phyloP scores from a whole-genome alignment of 495 filamentous ascomycete genomes.

The Penicillium antarcticum region DNA sequence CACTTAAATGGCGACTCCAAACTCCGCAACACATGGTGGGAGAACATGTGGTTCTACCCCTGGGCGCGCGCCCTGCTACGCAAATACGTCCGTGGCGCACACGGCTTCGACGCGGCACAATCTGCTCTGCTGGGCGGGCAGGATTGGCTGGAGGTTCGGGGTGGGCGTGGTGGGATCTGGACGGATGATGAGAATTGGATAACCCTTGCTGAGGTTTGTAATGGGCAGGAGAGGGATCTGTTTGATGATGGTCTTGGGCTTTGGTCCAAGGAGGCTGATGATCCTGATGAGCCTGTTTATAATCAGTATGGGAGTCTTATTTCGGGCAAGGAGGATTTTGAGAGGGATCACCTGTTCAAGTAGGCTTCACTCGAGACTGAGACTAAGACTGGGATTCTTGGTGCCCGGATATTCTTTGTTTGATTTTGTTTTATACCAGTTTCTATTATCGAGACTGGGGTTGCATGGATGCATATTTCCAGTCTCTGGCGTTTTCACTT shows the following conservation, averaged over 20 bases:
- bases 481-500: not conserved
- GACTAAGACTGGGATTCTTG: too few species aligned
- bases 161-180: conserved; percentile 59
- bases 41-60: conserved; percentile 55
- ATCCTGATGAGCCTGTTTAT: conserved; percentile 57
- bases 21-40: conserved; percentile 47
- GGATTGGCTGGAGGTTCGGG: conserved; percentile 51
- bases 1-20: conserved; percentile 48
- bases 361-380: not conserved
- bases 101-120: conserved; percentile 40
- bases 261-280: conserved; percentile 59
- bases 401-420: not conserved
- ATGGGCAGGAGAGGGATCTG: conserved; percentile 44
- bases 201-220: conserved; percentile 52
- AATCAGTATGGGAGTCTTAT: conserved; percentile 41
- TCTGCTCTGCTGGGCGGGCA: conserved; percentile 47
- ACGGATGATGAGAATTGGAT: conserved; percentile 54
- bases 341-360: not conserved
- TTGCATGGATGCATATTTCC: not conserved
- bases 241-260: conserved; percentile 44
- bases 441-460: not conserved
- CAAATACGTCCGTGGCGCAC: conserved; percentile 45
- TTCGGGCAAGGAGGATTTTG: conserved; percentile 32
- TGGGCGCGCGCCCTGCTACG: conserved; percentile 51
- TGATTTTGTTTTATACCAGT: not conserved